phyloP scores from a whole-genome alignment of 768 basidiomycete species.

The Coprinopsis marcescibilis region DNA sequence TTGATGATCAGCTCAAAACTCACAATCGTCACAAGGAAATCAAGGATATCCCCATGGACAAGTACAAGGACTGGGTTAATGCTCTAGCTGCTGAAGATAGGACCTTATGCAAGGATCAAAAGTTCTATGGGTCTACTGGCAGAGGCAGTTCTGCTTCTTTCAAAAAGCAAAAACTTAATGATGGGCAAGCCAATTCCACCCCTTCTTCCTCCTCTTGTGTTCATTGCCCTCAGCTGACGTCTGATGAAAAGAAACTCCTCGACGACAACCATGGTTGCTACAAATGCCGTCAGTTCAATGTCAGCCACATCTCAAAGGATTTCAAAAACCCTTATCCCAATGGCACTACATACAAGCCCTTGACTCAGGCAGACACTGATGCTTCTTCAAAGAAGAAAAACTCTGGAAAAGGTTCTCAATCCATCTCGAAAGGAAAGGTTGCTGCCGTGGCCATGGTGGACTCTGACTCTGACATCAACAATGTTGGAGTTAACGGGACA shows the following conservation, averaged over 20 bases:
- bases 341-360: background rate
- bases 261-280: conserved; percentile 1
- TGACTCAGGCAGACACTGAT: background rate
- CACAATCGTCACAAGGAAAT: background rate
- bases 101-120: background rate
- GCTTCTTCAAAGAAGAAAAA: background rate
- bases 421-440: background rate
- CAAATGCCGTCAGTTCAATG: background rate
- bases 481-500: too few species aligned
- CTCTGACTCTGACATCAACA: background rate
- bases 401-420: too few species aligned
- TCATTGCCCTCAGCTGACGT: background rate
- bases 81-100: background rate
- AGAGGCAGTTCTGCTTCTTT: background rate
- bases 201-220: background rate
- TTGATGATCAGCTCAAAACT: background rate
- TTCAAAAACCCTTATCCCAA: background rate
- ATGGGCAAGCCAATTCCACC: background rate
- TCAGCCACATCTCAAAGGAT: background rate
- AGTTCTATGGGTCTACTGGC: background rate
- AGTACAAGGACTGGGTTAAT: background rate
- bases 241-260: background rate
- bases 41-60: background rate
- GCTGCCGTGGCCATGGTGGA: too few species aligned
- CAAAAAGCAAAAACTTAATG: background rate